Conservation (phyloP, 805 yeast genomes). For the Candida nemodendra region DNA sequence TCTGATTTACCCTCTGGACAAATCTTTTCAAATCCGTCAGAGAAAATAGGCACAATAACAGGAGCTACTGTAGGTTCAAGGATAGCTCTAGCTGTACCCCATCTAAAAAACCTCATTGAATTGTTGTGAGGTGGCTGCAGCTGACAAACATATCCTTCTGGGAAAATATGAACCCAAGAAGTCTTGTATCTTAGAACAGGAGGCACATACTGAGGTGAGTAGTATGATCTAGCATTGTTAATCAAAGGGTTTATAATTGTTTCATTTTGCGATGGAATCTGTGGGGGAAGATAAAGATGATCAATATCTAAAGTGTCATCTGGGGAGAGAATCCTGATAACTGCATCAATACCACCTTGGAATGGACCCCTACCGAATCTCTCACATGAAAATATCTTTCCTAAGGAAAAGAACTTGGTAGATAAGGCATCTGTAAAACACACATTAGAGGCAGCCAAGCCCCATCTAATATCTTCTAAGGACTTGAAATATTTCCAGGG, state of each 20-base stretch:
- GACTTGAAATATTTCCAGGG: constrained; percentile 67
- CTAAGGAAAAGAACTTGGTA: constrained; percentile 72
- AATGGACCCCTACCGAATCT: constrained; percentile 93
- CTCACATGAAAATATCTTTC: constrained; percentile 83
- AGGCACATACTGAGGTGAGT: constrained; percentile 38
- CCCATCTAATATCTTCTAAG: constrained; percentile 81
- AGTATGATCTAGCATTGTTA: constrained; percentile 18
- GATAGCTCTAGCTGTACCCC: constrained; percentile 89
- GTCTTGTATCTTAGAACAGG: constrained; percentile 66
- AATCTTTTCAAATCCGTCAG: constrained; percentile 82
- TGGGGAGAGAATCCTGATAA: constrained; percentile 73
- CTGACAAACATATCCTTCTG: constrained; percentile 93
- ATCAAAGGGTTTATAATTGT: constrained; percentile 2
- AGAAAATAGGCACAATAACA: constrained; percentile 79
- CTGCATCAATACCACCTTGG: constrained; percentile 87
- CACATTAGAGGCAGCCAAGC: constrained; percentile 88
- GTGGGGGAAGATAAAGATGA: constrained; percentile 25
- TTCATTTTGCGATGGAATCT: neutral
- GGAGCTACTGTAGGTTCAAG: constrained; percentile 84
- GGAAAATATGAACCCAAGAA: constrained; percentile 92
- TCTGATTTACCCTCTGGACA: constrained; percentile 74
- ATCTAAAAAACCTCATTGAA: constrained; percentile 91
- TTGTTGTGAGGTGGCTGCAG: constrained; percentile 72
- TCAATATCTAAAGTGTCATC: constrained; percentile 62
- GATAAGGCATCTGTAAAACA: constrained; percentile 63